These are phyloP conservation scores for Pestalotiopsis sp. DNA, from an alignment of 2,329 filamentous ascomycete genomes.

Conservation along the genomic window DNA sequence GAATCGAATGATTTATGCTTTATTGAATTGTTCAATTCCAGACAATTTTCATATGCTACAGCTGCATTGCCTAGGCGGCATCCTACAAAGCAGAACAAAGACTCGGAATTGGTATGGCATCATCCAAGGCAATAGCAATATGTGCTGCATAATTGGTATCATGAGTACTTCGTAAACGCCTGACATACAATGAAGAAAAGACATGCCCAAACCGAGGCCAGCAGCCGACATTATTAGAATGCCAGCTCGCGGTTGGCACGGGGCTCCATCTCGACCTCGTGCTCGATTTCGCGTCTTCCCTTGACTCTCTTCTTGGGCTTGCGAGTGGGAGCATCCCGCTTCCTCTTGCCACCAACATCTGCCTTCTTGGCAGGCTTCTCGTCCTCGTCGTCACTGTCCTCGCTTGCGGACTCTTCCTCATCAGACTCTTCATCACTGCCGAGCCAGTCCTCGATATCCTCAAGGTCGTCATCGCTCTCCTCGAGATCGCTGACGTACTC, in stretches of 20 bases:
- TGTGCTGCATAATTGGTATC: conserved; percentile 7
- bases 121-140: not conserved
- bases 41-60: not conserved
- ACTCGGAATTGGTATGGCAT: not conserved
- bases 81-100: not conserved
- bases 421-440: conserved; percentile 68
- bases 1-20: not conserved
- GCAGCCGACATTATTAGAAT: conserved; percentile 23
- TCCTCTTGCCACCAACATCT: conserved; percentile 50
- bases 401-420: conserved; percentile 52
- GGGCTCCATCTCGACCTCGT: conserved; percentile 66
- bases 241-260: conserved; percentile 29
- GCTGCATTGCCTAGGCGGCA: not conserved
- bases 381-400: conserved; percentile 60
- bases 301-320: conserved; percentile 60
- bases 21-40: not conserved
- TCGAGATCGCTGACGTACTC: conserved; percentile 94
- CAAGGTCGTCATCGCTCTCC: conserved; percentile 77
- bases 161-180: conserved; percentile 10
- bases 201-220: not conserved
- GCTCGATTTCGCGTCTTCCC: conserved; percentile 73
- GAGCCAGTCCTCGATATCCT: conserved; percentile 90
- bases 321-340: conserved; percentile 38
- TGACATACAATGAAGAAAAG: conserved; percentile 10
- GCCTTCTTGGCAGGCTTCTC: conserved; percentile 61